Evolutionary conservation across 352 stramenopile genomes (phyloP).

Genomic region (Pythium guiyangense): DNA sequence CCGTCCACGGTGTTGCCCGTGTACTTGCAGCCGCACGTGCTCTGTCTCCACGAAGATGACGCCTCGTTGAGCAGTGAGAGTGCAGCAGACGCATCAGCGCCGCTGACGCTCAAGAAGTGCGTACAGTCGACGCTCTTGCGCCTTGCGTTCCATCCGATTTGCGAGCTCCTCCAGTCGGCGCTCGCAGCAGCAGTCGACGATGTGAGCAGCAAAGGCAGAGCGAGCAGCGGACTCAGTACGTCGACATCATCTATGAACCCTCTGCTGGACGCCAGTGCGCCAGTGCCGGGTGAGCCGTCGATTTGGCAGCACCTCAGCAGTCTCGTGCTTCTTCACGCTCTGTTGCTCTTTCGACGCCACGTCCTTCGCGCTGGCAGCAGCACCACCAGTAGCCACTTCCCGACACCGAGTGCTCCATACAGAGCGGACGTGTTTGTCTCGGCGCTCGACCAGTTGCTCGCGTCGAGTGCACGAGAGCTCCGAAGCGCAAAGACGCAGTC

Average conservation of each 20-base stretch:
- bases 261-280: neutral
- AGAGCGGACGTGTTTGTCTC: conserved; percentile 8
- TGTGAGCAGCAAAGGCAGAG: neutral
- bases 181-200: neutral
- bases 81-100: neutral
- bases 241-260: neutral
- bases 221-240: neutral
- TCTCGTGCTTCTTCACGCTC: conserved; percentile 40
- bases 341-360: conserved; percentile 18
- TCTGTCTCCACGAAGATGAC: conserved; percentile 23
- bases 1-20: conserved; percentile 14
- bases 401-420: neutral
- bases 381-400: neutral
- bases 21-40: conserved; percentile 20
- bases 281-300: neutral
- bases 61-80: neutral
- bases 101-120: conserved; percentile 26
- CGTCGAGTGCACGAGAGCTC: neutral
- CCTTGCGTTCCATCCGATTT: conserved; percentile 26
- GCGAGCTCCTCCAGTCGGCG: conserved; percentile 12
- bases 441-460: conserved; percentile 10
- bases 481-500: neutral
- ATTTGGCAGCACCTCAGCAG: conserved; percentile 26
- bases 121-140: conserved; percentile 36
- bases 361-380: neutral